Conservation (phyloP, 225 moss, liverwort and hornwort species). For the Marchantia paleacea region DNA sequence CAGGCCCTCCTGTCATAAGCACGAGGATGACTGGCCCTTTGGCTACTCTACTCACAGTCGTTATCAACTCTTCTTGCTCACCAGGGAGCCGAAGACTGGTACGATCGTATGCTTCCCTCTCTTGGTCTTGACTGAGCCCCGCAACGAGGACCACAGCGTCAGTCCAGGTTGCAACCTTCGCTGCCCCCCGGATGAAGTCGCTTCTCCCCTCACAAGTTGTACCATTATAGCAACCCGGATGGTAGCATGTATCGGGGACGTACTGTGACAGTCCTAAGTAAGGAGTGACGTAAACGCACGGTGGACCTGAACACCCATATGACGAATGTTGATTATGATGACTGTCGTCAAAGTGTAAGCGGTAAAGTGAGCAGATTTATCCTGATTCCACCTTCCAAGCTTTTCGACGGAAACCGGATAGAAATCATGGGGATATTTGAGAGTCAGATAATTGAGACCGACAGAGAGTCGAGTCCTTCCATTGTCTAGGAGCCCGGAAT, state of each 20-base stretch:
- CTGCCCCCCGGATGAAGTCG: constrained; percentile 39
- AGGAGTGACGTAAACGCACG: constrained; percentile 67
- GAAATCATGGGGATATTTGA: too few relatives aligned
- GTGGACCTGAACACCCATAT: constrained; percentile 47
- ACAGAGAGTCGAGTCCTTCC: too few relatives aligned
- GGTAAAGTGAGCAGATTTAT: neutral
- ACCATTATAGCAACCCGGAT: constrained; percentile 52
- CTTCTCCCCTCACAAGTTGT: constrained; percentile 42
- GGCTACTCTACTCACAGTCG: constrained; percentile 49
- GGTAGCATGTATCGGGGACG: constrained; percentile 24
- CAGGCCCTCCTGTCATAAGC: constrained; percentile 68
- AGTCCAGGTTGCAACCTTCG: constrained; percentile 43
- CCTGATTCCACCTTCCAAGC: too few relatives aligned
- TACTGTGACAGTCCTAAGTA: constrained; percentile 40
- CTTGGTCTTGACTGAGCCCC: constrained; percentile 68
- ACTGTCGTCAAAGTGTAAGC: too few relatives aligned
- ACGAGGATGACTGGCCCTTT: constrained; percentile 68
- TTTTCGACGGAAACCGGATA: too few relatives aligned
- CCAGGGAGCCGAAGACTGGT: constrained; percentile 65
- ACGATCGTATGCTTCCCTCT: constrained; percentile 62
- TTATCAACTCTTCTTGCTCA: constrained; percentile 58
- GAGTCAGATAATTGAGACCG: too few relatives aligned
- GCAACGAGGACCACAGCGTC: constrained; percentile 63
- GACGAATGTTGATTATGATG: too few relatives aligned
- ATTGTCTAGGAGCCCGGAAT: too few relatives aligned